Conservation (phyloP, 495 filamentous ascomycete genomes). For the Hypoxylon fragiforme region DNA sequence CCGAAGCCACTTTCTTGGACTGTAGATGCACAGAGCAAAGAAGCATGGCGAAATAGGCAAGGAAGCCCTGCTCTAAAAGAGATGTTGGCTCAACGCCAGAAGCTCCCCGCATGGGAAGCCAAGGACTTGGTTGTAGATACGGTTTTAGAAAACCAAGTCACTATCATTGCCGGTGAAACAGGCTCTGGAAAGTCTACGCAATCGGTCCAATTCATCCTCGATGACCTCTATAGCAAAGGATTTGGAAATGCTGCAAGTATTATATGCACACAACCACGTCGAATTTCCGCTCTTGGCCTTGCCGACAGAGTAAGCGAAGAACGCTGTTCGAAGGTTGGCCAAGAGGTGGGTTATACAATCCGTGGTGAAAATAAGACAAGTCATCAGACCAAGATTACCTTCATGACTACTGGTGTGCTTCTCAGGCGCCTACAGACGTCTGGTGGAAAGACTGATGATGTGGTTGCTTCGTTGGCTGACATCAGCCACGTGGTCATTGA, state of each 20-base stretch:
- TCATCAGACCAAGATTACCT: conserved; percentile 79
- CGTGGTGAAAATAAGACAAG: conserved; percentile 79
- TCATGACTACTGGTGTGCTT: conserved; percentile 96
- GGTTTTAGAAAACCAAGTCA: conserved; percentile 77
- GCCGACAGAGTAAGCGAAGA: conserved; percentile 95
- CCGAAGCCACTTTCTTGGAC: conserved; percentile 55
- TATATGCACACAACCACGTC: conserved; percentile 90
- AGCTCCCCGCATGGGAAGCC: conserved; percentile 85
- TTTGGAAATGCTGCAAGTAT: conserved; percentile 84
- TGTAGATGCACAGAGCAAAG: conserved; percentile 44
- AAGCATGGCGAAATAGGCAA: conserved; percentile 51
- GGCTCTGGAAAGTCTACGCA: conserved; percentile 97
- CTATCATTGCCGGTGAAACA: conserved; percentile 95
- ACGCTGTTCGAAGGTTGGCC: conserved; percentile 76
- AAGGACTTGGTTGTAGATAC: conserved; percentile 73
- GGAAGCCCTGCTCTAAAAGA: conserved; percentile 62
- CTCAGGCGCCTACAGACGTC: conserved; percentile 86
- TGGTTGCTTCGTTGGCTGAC: conserved; percentile 78
- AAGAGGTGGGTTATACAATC: conserved; percentile 94
- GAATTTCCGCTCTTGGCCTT: conserved; percentile 91
- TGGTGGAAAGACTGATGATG: conserved; percentile 72
- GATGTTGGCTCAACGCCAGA: conserved; percentile 69
- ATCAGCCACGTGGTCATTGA: conserved; percentile 96
- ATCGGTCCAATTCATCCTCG: conserved; percentile 92
- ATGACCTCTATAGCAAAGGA: conserved; percentile 79